Base-by-base conservation (phyloP, 116 monocot species). In the Zostera marina region DNA sequence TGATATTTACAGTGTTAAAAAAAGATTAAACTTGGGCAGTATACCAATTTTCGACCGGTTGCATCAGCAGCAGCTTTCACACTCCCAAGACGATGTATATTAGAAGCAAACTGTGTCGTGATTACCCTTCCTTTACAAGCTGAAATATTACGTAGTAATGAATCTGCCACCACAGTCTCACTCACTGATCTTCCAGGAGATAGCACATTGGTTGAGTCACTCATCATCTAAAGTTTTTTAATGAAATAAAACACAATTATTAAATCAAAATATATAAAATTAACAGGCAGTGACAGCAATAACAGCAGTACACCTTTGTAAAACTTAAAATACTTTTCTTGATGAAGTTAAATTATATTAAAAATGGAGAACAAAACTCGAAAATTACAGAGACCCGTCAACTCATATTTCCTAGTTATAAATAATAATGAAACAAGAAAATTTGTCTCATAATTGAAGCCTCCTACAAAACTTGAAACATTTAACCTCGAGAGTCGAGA, bases 51-150 rank as follows among this genome's bases (percentile, higher is more conserved):
- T 62, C 98, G 76, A 48, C 87, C 86, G 73, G 91, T 89, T 76
- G 86, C 73, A 71, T 99, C 98, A 64, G 98, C 98, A 66, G 98
- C 98, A 68, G 87, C 79, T 73, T 99, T 99, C 48, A 99, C 79
- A 61, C 98, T 99, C 58, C 98, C 98, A 72, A 99, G 76, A 49
- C 98, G 84, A 72, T 99, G 98, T 76, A 99, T 83, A 52, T 99
- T 99, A 45, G 98, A 99, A 69, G 98, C 98, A 79, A 99, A 99
- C 52, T 99, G 98, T 48, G 98, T 99, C 9, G 98, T 81, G 59
- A 99, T 83, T 22, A 99, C 90, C 71, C 98, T 86, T 76, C 98
- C 91, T 70, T 79, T 91, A 49, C 87, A 83, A 70, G 66, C 76
- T 59, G 98, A 86, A 76, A 99, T 75, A 63, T 76, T 86, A 14